Conservation (phyloP, 441 rosid species). For the Geranium incanum region DNA sequence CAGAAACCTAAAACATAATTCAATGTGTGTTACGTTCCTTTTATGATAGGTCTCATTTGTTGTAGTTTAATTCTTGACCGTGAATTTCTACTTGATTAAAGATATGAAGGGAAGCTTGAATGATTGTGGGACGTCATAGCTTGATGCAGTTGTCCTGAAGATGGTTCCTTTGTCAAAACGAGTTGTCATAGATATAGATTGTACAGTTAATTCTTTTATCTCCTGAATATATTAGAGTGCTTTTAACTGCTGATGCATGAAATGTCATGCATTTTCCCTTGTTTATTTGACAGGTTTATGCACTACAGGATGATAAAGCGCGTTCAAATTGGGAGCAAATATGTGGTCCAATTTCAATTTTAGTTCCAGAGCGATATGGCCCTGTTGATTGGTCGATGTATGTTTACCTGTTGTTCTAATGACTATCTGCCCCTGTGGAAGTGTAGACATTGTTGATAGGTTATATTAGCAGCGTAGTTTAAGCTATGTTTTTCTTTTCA, state of each 20-base stretch:
- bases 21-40: neutral
- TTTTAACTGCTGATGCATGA: conserved; percentile 23
- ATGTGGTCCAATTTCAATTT: conserved; percentile 43
- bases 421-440: conserved; percentile 4
- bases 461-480: conserved; percentile 15
- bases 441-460: conserved; percentile 18
- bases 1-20: neutral
- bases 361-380: conserved; percentile 43
- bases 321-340: conserved; percentile 60
- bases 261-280: conserved; percentile 31
- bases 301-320: conserved; percentile 53
- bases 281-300: conserved; percentile 57
- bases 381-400: conserved; percentile 88
- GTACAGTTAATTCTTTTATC: conserved; percentile 7
- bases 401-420: conserved; percentile 23
- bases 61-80: neutral
- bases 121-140: neutral
- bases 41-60: neutral
- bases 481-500: conserved; percentile 29
- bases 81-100: neutral
- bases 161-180: conserved; percentile 12
- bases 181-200: conserved; percentile 9
- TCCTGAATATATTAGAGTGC: neutral
- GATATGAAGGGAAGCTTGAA: conserved; percentile 2
- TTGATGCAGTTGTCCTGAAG: conserved; percentile 2